Conservation (phyloP, 2,329 filamentous ascomycete species). For the Hypoxylon rubiginosum region DNA sequence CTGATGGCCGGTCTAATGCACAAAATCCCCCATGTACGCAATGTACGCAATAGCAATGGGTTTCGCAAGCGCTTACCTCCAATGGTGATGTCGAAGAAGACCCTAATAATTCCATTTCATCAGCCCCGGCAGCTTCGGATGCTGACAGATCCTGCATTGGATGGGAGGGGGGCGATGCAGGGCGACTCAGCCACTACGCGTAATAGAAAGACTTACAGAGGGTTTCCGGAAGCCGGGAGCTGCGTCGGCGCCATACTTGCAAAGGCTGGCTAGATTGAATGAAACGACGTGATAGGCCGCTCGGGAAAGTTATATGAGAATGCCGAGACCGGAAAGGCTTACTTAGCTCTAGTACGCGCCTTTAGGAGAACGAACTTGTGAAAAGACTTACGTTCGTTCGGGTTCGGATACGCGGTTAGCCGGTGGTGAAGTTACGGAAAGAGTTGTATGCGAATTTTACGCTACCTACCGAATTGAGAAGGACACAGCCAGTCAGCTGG, state of each 20-base stretch:
- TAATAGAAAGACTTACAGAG: slow-evolving; percentile 54
- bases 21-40: not conserved
- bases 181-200: slow-evolving; percentile 29
- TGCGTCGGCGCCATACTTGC: slow-evolving; percentile 54
- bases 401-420: slow-evolving; percentile 21
- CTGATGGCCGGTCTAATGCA: not conserved
- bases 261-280: slow-evolving; percentile 12
- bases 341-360: slow-evolving; percentile 1
- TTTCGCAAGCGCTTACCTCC: slow-evolving; percentile 70
- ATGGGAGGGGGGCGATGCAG: not conserved
- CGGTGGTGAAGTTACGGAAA: slow-evolving; percentile 25
- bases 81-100: slow-evolving; percentile 84
- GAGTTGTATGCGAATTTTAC: not conserved
- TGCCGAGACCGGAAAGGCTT: slow-evolving; percentile 14
- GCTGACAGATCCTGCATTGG: slow-evolving; percentile 21
- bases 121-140: slow-evolving; percentile 29
- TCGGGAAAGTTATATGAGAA: slow-evolving; percentile 11
- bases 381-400: slow-evolving; percentile 6
- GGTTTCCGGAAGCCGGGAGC: slow-evolving; percentile 59
- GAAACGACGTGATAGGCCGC: slow-evolving; percentile 11
- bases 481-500: slow-evolving; percentile 12
- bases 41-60: not conserved
- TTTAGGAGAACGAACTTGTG: slow-evolving; percentile 1
- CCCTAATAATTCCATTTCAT: slow-evolving; percentile 54
- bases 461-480: slow-evolving; percentile 23